These are phyloP conservation scores for Peziza echinospora DNA, from an alignment of 495 filamentous ascomycete species.

Conservation along the genomic window DNA sequence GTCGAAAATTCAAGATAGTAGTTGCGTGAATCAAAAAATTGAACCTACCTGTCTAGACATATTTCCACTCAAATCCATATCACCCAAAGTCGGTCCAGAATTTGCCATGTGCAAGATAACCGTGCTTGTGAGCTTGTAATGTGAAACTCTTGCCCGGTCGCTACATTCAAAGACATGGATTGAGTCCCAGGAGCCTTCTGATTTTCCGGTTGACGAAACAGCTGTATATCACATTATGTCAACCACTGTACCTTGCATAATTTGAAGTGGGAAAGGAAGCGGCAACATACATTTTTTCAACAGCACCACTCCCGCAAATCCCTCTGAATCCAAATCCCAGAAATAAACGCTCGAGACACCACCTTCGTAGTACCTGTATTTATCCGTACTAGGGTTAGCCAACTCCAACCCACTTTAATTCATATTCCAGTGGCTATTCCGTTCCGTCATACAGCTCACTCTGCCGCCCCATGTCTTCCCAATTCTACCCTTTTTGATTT, in stretches of 20 bases:
- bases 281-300: slow-evolving; percentile 63
- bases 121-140: slow-evolving; percentile 95
- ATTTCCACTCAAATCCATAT: slow-evolving; percentile 86
- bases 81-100: slow-evolving; percentile 48
- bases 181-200: slow-evolving; percentile 80
- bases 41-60: slow-evolving; percentile 96
- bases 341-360: slow-evolving; percentile 90
- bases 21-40: too few relatives aligned
- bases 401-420: background rate
- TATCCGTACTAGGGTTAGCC: too few relatives aligned
- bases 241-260: too few relatives aligned
- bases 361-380: slow-evolving; percentile 66
- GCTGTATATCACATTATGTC: too few relatives aligned
- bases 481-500: background rate
- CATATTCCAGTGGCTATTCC: too few relatives aligned
- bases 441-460: too few relatives aligned
- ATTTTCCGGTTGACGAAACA: slow-evolving; percentile 44
- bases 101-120: slow-evolving; percentile 77
- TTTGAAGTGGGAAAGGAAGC: too few relatives aligned
- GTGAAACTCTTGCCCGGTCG: slow-evolving; percentile 70
- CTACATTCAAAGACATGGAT: slow-evolving; percentile 96
- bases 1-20: too few relatives aligned
- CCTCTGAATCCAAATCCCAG: slow-evolving; percentile 85
- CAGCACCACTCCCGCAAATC: slow-evolving; percentile 87
- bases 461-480: too few relatives aligned